phyloP scores from a whole-genome alignment of 2,329 filamentous ascomycete genomes.

The Curvularia eragrostidis region DNA sequence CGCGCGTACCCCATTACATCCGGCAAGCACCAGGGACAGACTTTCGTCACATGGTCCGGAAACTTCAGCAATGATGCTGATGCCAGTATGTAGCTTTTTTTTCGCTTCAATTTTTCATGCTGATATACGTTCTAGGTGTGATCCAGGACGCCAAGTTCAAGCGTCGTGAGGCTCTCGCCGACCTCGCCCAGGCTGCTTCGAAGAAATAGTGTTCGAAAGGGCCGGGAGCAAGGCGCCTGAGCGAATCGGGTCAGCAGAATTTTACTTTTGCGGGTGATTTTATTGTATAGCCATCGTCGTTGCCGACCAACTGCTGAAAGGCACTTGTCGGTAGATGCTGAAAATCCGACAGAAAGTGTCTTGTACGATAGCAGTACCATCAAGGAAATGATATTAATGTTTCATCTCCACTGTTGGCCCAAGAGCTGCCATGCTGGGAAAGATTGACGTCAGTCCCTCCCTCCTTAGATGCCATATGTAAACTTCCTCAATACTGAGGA shows the following conservation, averaged over 20 bases:
- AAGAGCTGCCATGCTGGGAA: not conserved
- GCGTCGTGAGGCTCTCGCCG: constrained; percentile 72
- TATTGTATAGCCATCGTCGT: not conserved
- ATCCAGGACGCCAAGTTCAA: constrained; percentile 80
- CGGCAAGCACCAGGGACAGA: constrained; percentile 68
- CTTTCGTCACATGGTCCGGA: constrained; percentile 72
- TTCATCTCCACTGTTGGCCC: not conserved
- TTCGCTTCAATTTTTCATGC: constrained; percentile 1
- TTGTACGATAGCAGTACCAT: not conserved
- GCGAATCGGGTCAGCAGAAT: not conserved
- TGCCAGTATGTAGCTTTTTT: constrained; percentile 60
- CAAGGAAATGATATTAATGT: not conserved
- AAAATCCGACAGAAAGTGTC: not conserved
- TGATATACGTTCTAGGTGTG: constrained; percentile 60
- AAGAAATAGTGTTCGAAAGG: constrained; percentile 41
- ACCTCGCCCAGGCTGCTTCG: constrained; percentile 63
- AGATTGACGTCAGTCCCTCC: not conserved
- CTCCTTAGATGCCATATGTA: not conserved
- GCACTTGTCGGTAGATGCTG: not conserved
- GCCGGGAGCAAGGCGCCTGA: not conserved
- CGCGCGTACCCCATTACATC: constrained; percentile 71
- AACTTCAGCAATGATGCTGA: constrained; percentile 75
- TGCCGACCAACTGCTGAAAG: not conserved
- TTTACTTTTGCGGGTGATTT: constrained; percentile 7
- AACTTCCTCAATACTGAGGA: no score